Evolutionary conservation across 169 alveolate genomes (phyloP).

Genomic region (Theileria equi): DNA sequence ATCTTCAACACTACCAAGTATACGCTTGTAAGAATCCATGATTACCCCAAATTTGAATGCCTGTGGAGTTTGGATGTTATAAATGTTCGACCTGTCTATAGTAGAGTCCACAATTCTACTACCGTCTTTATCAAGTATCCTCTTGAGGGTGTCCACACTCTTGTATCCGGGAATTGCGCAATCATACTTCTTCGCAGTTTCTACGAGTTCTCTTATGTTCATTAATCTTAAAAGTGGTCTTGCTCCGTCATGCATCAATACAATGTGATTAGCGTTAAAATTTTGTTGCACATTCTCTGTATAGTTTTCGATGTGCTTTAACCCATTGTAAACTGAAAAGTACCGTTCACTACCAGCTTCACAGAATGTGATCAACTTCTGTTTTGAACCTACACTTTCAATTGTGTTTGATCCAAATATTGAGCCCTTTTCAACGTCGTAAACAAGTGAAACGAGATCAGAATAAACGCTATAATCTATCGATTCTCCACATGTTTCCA

Average conservation of each 20-base stretch:
- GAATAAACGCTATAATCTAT: no score
- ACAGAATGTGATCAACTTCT: constrained; percentile 32
- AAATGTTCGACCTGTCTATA: constrained; percentile 31
- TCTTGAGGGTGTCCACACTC: constrained; percentile 40
- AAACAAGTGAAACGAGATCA: no score
- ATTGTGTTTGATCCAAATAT: neutral
- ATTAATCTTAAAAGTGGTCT: constrained; percentile 33
- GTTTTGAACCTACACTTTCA: neutral
- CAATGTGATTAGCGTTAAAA: constrained; percentile 44
- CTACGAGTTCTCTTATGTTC: constrained; percentile 18
- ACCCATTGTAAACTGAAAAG: constrained; percentile 43
- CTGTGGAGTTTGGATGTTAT: constrained; percentile 60
- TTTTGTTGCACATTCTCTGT: no score
- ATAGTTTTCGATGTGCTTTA: constrained; percentile 13
- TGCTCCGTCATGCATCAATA: constrained; percentile 54
- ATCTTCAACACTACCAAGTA: neutral
- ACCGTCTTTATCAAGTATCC: neutral
- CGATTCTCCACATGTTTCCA: no score
- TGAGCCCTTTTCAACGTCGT: no score
- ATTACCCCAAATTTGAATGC: constrained; percentile 30
- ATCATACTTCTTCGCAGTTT: constrained; percentile 9
- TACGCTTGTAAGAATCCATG: constrained; percentile 37
- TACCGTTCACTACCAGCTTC: constrained; percentile 27
- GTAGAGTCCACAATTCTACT: neutral
- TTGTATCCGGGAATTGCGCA: constrained; percentile 41